Conservation (phyloP, 2,329 filamentous ascomycete genomes). For the Fusarium stilboides region DNA sequence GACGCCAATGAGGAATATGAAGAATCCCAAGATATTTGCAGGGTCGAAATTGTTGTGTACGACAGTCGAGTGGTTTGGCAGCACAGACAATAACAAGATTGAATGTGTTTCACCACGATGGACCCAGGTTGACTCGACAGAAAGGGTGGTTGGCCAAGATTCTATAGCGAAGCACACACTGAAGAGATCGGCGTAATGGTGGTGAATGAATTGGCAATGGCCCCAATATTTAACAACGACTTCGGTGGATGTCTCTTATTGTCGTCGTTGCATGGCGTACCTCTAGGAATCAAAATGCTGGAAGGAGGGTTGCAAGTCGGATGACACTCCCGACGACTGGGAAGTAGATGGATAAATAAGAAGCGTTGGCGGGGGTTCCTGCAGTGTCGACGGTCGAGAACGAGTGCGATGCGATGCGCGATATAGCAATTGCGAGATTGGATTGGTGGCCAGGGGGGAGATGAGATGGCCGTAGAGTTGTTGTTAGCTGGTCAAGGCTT, state of each 20-base stretch:
- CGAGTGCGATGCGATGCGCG: constrained; percentile 27
- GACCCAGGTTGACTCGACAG: constrained; percentile 28
- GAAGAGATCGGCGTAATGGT: constrained; percentile 16
- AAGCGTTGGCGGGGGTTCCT: constrained; percentile 17
- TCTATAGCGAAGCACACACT: constrained; percentile 24
- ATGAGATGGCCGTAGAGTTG: constrained; percentile 34
- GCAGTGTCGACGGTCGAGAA: constrained; percentile 25
- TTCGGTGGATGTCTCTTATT: constrained; percentile 16
- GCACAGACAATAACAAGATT: constrained; percentile 39
- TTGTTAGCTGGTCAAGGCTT: constrained; percentile 11
- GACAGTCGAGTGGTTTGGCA: constrained; percentile 23
- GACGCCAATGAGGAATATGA: constrained; percentile 18
- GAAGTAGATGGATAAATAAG: constrained; percentile 32
- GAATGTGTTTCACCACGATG: constrained; percentile 49
- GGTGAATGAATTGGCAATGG: neutral
- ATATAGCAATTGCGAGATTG: constrained; percentile 26
- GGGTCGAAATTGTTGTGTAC: constrained; percentile 14
- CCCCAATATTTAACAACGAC: constrained; percentile 25
- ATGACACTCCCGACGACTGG: constrained; percentile 1
- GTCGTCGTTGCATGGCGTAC: constrained; percentile 32
- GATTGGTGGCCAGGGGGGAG: constrained; percentile 40
- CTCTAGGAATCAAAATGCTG: neutral
- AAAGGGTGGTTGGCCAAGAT: constrained; percentile 29
- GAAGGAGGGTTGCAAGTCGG: constrained; percentile 7
- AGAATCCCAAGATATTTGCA: constrained; percentile 5